Base-by-base conservation (phyloP, 1,284 basidiomycete genomes). In the Marasmius sp. region DNA sequence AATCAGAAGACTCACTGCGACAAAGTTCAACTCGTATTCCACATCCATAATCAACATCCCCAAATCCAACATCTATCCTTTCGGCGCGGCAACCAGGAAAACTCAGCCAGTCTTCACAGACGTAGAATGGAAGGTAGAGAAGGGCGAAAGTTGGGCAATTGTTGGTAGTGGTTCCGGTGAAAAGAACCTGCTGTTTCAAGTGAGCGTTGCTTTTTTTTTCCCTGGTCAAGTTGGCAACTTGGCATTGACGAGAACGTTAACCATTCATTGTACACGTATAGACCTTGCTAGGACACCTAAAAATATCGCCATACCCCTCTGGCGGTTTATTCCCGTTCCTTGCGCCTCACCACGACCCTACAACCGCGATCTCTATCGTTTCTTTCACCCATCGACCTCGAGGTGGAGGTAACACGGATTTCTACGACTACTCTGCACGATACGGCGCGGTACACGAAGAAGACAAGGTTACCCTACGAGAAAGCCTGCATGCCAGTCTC, bases 351-450 rank as follows among this genome's bases (percentile, higher is more conserved):
- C 45, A 47, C 6, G 82, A 89, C 62, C 79, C 85, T 0, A 80
- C 84, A 61, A 72, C 78, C 8, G 75, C 77, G 14, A 75, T 94
- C 41, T 78, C 85, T 6, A 79, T 91, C 52, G 88, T 95, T 5
- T 89, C 90, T 0, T 95, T 95, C 69, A 83, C 88, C 0, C 86
- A 91, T 62, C 82, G 88, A 47, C 79, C 77, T 49, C 77, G 82
- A 0, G 75, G 82, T 0, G 84, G 86, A 0, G 87, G 89, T 6
- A 38, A 54, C 34, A 54, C 52, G 1, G 92, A 84, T n/a, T 98
- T 97, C 74, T 91, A 91, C 64, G 95, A 97, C 75, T 97, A 91
- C 71, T 93, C 93, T 0, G 93, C 94, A 1, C 86, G 94, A 3
- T 98, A 96, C 71, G 94, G 93, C 22, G 89, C 92, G 0, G 82